Conservation (phyloP, 2,329 filamentous ascomycete species). For the Scedosporium boydii region DNA sequence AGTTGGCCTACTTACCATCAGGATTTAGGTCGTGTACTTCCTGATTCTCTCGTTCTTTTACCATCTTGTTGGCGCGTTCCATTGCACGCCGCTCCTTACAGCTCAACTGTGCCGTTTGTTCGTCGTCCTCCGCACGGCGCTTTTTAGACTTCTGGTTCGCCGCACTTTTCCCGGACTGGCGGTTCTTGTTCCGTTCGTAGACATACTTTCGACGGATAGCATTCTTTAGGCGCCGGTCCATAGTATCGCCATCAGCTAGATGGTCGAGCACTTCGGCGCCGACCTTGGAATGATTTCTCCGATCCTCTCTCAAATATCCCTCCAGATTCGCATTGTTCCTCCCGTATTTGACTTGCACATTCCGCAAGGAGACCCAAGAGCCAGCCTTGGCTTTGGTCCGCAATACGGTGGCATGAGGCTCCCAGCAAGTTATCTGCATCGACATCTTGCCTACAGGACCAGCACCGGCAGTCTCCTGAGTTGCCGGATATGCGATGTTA, state of each 20-base stretch:
- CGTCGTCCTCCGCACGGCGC: constrained; percentile 10
- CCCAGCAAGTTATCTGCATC: constrained; percentile 62
- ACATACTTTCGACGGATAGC: constrained; percentile 54
- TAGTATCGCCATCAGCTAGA: constrained; percentile 26
- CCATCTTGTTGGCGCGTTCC: constrained; percentile 10
- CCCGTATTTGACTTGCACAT: constrained; percentile 60
- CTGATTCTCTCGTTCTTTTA: constrained; percentile 3
- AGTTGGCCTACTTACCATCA: constrained; percentile 15
- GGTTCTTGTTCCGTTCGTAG: constrained; percentile 39
- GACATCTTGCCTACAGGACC: constrained; percentile 67
- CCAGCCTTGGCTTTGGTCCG: constrained; percentile 44
- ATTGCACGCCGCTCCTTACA: constrained; percentile 15
- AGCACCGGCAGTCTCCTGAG: constrained; percentile 38
- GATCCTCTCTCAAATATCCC: constrained; percentile 60
- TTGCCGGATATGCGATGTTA: constrained; percentile 9
- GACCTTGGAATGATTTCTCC: constrained; percentile 34
- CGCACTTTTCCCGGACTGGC: constrained; percentile 21
- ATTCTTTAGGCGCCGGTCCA: constrained; percentile 41
- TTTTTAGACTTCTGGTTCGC: neutral
- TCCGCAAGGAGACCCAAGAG: constrained; percentile 56
- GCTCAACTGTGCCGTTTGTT: constrained; percentile 17
- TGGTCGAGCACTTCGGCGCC: constrained; percentile 43
- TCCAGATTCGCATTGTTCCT: constrained; percentile 51
- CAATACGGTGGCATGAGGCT: constrained; percentile 55
- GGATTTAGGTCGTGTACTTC: constrained; percentile 18